These are phyloP conservation scores for Scytalidium lignicola DNA, from an alignment of 2,329 filamentous ascomycete genomes.

Conservation along the genomic window DNA sequence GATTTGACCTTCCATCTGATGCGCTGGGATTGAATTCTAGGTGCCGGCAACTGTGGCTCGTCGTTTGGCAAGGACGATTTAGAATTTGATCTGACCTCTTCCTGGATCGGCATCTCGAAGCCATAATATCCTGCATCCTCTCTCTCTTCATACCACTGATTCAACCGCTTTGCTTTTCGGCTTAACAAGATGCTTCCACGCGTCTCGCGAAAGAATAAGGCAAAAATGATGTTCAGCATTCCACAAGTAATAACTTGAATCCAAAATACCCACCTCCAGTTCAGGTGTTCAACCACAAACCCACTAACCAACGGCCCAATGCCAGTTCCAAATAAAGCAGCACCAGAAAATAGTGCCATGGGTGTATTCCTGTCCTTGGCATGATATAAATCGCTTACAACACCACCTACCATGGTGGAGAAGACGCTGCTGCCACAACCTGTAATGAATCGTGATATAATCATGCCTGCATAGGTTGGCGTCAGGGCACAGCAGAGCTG, in stretches of 20 bases:
- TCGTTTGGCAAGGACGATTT: constrained; percentile 3
- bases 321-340: constrained; percentile 73
- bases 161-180: constrained; percentile 67
- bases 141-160: constrained; percentile 71
- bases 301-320: constrained; percentile 69
- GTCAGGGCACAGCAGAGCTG: constrained; percentile 72
- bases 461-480: constrained; percentile 63
- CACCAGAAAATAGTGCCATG: constrained; percentile 83
- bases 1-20: constrained; percentile 76
- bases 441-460: constrained; percentile 69
- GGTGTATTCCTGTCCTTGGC: constrained; percentile 76
- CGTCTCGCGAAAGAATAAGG: constrained; percentile 74
- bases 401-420: constrained; percentile 87
- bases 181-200: constrained; percentile 75
- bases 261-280: constrained; percentile 88
- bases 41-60: neutral
- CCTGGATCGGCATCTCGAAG: constrained; percentile 37
- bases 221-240: constrained; percentile 58
- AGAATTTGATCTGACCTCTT: neutral
- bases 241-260: constrained; percentile 69
- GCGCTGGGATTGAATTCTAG: constrained; percentile 38
- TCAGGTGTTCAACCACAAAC: constrained; percentile 60
- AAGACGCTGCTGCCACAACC: constrained; percentile 76
- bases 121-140: constrained; percentile 52
- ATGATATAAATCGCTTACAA: constrained; percentile 81